Conservation (phyloP, 257 asterid genomes). For the Ilex aquifolium region DNA sequence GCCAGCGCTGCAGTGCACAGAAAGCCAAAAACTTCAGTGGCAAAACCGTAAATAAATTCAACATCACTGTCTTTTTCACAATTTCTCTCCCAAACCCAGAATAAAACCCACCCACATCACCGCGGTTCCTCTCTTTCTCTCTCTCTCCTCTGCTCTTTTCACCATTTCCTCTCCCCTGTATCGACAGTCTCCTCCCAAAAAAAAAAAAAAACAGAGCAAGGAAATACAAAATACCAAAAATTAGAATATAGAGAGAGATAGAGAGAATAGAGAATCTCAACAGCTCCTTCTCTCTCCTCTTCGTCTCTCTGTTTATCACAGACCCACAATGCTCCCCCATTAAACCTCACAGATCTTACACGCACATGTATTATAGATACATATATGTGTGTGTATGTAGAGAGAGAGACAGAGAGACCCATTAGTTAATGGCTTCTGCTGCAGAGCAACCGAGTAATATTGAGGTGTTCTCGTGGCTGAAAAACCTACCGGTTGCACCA, state of each 20-base stretch:
- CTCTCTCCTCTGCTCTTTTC: conserved; percentile 10
- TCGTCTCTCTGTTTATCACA: not conserved
- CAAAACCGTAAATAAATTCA: conserved; percentile 15
- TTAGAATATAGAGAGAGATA: conserved; percentile 3
- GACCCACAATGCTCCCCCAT: conserved; percentile 26
- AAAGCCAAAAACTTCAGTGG: not conserved
- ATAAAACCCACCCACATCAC: conserved; percentile 2
- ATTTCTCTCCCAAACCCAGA: not conserved
- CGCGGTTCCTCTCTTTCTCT: not conserved
- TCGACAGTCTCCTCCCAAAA: conserved; percentile 8
- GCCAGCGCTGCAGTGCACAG: too few species aligned
- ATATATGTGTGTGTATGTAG: conserved; percentile 18
- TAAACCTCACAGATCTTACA: conserved; percentile 47
- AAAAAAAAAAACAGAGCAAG: conserved; percentile 23
- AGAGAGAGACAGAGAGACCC: not conserved
- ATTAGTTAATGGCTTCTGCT: conserved; percentile 57
- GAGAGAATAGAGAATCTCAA: conserved; percentile 32
- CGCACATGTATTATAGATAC: not conserved
- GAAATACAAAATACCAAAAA: not conserved
- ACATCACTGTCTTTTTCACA: conserved; percentile 15
- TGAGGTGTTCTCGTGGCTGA: conserved; percentile 86
- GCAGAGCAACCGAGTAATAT: conserved; percentile 44
- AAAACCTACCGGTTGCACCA: conserved; percentile 90
- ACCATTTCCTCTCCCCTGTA: conserved; percentile 26
- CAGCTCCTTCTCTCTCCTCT: conserved; percentile 20